A percentile compares a stretch with the other conserved stretches of the same genome.
Conservation (phyloP, 306 rosid genomes). For the Hylodesmum podocarpum region DNA sequence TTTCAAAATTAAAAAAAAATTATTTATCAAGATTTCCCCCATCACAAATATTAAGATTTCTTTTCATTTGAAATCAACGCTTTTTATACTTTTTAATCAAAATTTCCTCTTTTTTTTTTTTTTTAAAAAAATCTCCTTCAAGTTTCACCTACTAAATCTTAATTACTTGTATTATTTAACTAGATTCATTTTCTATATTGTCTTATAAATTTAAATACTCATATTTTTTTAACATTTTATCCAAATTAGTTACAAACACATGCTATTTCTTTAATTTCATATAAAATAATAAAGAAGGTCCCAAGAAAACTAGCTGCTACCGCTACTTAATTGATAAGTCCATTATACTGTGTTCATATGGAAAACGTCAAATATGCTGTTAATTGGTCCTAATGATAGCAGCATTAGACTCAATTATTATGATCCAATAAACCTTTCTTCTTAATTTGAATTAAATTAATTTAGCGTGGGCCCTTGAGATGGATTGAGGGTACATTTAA, state of each 20-base stretch:
- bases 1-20: neutral
- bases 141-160: too few relatives aligned
- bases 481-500: constrained; percentile 37
- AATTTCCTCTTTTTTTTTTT: neutral
- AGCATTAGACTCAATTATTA: constrained; percentile 24
- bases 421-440: neutral
- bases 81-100: neutral
- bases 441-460: constrained; percentile 8
- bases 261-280: neutral
- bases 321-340: constrained; percentile 5
- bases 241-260: neutral
- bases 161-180: neutral
- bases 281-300: neutral
- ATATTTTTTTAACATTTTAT: neutral
- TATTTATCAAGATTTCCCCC: neutral
- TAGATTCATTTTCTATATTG: neutral
- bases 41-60: neutral
- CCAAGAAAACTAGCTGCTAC: neutral
- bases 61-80: neutral
- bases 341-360: neutral
- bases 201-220: neutral
- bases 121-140: too few relatives aligned
- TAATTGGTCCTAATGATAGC: constrained; percentile 27
- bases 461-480: constrained; percentile 30
- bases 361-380: constrained; percentile 6